Base-by-base conservation (phyloP, 495 filamentous ascomycete genomes). In the Penicillium parvum region DNA sequence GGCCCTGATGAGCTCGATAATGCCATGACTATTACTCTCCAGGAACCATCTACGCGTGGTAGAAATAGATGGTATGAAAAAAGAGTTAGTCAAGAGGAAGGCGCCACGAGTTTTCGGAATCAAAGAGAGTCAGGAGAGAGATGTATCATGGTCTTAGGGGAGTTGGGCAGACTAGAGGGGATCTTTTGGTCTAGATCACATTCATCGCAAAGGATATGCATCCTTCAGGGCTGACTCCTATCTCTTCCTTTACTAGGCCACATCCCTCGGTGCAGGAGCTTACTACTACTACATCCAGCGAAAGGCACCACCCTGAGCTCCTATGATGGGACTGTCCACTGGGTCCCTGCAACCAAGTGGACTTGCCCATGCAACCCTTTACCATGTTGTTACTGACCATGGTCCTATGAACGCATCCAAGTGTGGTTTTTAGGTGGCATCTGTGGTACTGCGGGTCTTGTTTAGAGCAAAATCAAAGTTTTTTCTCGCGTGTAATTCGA, bases 21-120 rank as follows among this genome's bases (percentile, higher is more conserved):
- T 41, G 49, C 49, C 65, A 68, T 68, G 40, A 53, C 51, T 56
- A 16, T 36, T 29, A 38, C 48, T 57, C 50, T 45, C 38, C 38
- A 44, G 17, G 33, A 43, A 58, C 57, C 57, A 61, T 53, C 40
- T 34, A 47, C 30, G 14, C 22, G 23, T 33, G 12, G 23, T 25
- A 35, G 43, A 35, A 40, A 45, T 43, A 53, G 47, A 38, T 12
- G 11, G 36, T 25, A 28, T 46, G 32, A 43, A 14, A 44, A 45
- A 43, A 45, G 32, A 49, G 38, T 42, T 28, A n/a, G 42, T 39
- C 25, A 19, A 14, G 32, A 41, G 40, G 15, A 27, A 23, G 47
- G 47, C 32, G 36, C 33, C 47, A 43, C 45, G 50, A 45, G 21
- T 39, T 34, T 37, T 33, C 38, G 12, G 43, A 28, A 44, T 45